These are phyloP conservation scores for Letharia columbiana DNA, from an alignment of 495 filamentous ascomycete genomes.

Conservation along the genomic window DNA sequence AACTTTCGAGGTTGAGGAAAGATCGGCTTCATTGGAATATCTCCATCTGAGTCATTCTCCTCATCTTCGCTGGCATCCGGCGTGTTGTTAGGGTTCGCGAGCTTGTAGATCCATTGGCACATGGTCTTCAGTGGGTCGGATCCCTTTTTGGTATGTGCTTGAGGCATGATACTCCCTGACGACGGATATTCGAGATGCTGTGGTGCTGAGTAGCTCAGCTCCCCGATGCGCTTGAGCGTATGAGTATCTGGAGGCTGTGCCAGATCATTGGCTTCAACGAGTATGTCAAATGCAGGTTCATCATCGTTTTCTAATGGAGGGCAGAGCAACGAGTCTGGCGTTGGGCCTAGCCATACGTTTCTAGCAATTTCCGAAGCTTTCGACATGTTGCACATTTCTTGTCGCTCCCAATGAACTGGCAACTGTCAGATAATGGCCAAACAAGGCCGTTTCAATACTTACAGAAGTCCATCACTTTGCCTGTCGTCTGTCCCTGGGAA, in stretches of 20 bases:
- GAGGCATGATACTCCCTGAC: conserved; percentile 78
- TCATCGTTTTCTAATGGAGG: conserved; percentile 27
- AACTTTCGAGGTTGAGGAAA: conserved; percentile 49
- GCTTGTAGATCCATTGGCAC: conserved; percentile 79
- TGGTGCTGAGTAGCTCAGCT: conserved; percentile 45
- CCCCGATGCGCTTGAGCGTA: conserved; percentile 49
- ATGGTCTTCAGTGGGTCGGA: conserved; percentile 75
- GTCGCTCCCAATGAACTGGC: conserved; percentile 67
- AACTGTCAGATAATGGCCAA: conserved; percentile 7
- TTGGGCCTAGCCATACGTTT: conserved; percentile 88
- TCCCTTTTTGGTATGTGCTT: conserved; percentile 69
- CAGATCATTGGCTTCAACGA: conserved; percentile 81
- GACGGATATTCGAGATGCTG: conserved; percentile 79
- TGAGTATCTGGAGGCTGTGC: conserved; percentile 54
- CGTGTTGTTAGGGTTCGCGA: conserved; percentile 52
- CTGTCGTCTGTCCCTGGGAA: conserved; percentile 62
- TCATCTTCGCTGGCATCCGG: conserved; percentile 35
- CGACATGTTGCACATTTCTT: conserved; percentile 92
- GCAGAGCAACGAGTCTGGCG: conserved; percentile 54
- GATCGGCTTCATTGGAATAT: conserved; percentile 41
- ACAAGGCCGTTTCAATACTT: conserved; percentile 27
- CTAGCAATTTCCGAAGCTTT: conserved; percentile 74
- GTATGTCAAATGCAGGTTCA: conserved; percentile 50
- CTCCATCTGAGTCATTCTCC: conserved; percentile 48
- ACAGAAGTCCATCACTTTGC: conserved; percentile 82